Base-by-base conservation (phyloP, 208 protist genomes). In the Leishmania major region DNA sequence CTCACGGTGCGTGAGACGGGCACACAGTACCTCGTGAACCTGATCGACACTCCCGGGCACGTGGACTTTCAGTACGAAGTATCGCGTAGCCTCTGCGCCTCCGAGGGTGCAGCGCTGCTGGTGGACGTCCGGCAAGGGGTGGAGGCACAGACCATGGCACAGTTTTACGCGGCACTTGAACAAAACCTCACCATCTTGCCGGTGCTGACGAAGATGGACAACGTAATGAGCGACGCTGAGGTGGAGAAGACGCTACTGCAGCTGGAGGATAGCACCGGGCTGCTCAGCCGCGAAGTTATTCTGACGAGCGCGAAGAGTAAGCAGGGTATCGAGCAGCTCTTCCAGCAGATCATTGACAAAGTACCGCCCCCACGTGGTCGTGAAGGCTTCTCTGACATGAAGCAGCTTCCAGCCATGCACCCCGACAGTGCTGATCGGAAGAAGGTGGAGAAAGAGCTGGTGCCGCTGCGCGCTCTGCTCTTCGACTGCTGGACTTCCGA, bases 21-120 rank as follows among this genome's bases (percentile, higher is more conserved):
- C 1, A 76, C 62, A 40, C 59, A 77, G 51, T 99, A 96, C 80
- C 78, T 99, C 11, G 81, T 99, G n/a, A 99, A 99, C 84, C 93
- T 99, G 22, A 99, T 99, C 83, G 99, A 99, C 88, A 99, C 93
- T 8, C 95, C 96, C 1, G 99, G 99, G 2, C 99, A 99, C 90
- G 98, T 99, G 0, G 99, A 99, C 88, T 99, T 99, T 67, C 99
- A 99, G 89, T 99, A 99, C 84, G 93, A 98, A 83, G 96, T 99
- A 11, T 98, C 95, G 15, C 94, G 99, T 72, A 99, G 97, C 57
- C 88, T 99, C 22, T 89, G 90, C 60, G 99, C 98, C 31, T 99
- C 92, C 40, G 90, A 98, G 80, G 96, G 93, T 6, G 97, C 90
- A 7, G 66, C 97, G 70, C 86, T 99, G 66, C 92, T 99, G 6